These are phyloP conservation scores for Calonectria pseudoreteaudii DNA, from an alignment of 2,329 filamentous ascomycete genomes.

Conservation along the genomic window DNA sequence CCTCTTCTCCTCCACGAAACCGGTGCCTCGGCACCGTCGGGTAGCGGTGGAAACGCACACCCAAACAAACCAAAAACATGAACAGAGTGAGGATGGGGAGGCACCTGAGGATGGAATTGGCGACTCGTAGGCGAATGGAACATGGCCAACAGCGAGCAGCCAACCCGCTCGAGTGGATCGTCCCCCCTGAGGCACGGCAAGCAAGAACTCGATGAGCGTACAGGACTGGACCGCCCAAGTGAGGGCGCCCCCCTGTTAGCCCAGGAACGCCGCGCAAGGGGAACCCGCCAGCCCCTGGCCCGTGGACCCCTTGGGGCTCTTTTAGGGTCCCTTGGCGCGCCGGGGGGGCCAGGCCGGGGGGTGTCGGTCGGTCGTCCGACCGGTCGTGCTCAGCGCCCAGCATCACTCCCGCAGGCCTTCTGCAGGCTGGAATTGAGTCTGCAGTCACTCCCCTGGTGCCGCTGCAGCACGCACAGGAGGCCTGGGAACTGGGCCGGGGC, in stretches of 20 bases:
- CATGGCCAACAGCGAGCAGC: neutral
- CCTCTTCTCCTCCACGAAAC: too few relatives aligned
- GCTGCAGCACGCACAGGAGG: slow-evolving; percentile 6
- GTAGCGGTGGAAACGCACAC: neutral
- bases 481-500: neutral
- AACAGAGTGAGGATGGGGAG: neutral
- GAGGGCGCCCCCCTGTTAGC: neutral
- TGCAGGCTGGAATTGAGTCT: neutral
- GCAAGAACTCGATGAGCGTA: neutral
- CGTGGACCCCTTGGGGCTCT: slow-evolving; percentile 11
- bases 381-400: neutral
- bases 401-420: neutral
- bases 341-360: slow-evolving; percentile 13
- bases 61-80: slow-evolving; percentile 1
- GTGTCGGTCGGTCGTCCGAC: slow-evolving; percentile 35
- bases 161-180: slow-evolving; percentile 9
- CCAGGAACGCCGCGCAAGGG: slow-evolving; percentile 19
- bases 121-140: slow-evolving; percentile 9
- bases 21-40: neutral
- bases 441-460: neutral
- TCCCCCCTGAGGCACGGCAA: slow-evolving; percentile 12
- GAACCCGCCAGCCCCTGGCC: slow-evolving; percentile 11
- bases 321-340: neutral
- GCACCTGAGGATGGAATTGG: slow-evolving; percentile 6
- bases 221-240: neutral